Evolutionary conservation across 2,329 filamentous ascomycete species (phyloP).

Genomic region (Alternaria burnsii): DNA sequence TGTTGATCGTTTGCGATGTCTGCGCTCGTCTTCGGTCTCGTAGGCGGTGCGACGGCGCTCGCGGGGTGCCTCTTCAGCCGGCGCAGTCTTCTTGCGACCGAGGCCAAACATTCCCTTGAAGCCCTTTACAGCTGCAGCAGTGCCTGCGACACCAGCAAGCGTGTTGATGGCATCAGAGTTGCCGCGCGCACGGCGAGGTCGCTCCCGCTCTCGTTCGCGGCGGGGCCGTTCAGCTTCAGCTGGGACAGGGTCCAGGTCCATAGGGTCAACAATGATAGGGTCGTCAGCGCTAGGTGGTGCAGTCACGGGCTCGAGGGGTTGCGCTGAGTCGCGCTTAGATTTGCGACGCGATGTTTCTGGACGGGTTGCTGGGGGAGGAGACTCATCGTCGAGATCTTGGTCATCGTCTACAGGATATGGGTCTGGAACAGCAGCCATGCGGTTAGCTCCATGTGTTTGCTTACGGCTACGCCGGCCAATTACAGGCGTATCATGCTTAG

Average conservation of each 20-base stretch:
- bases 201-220: slow-evolving; percentile 51
- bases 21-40: slow-evolving; percentile 50
- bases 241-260: slow-evolving; percentile 55
- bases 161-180: slow-evolving; percentile 69
- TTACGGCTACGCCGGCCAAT: slow-evolving; percentile 36
- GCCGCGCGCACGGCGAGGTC: slow-evolving; percentile 60
- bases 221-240: slow-evolving; percentile 54
- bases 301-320: slow-evolving; percentile 46
- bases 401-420: slow-evolving; percentile 72
- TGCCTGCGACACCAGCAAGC: slow-evolving; percentile 40
- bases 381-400: slow-evolving; percentile 58
- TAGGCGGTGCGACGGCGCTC: slow-evolving; percentile 45
- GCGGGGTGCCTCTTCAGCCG: slow-evolving; percentile 39
- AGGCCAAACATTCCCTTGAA: slow-evolving; percentile 64
- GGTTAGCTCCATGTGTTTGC: slow-evolving; percentile 52
- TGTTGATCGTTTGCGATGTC: slow-evolving; percentile 49
- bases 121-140: slow-evolving; percentile 58
- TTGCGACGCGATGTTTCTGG: slow-evolving; percentile 51
- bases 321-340: slow-evolving; percentile 52
- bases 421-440: slow-evolving; percentile 55
- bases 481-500: slow-evolving; percentile 24
- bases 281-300: slow-evolving; percentile 54
- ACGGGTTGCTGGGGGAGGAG: slow-evolving; percentile 45
- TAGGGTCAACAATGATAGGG: slow-evolving; percentile 52
- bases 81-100: slow-evolving; percentile 45